Evolutionary conservation across 2,329 filamentous ascomycete species (phyloP), one percentile per base, ranked within the genome.

Genomic region (Aspergillus japonicus): DNA sequence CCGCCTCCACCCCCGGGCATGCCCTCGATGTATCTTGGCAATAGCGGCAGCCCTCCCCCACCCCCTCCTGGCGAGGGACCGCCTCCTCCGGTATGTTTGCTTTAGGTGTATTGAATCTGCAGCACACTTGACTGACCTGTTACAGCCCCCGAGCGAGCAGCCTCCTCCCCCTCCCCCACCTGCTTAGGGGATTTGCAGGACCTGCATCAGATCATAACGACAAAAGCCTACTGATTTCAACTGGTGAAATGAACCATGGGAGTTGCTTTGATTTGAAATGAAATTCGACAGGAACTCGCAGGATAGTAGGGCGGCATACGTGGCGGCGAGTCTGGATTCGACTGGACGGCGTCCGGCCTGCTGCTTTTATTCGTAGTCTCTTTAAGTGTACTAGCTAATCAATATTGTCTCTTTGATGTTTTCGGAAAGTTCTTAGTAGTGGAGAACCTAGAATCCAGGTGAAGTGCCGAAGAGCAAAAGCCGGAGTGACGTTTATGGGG

Each of bases 101-200:
- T 26, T 47, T 5, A 44, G 31, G 29, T 23, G 23, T 23, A 23
- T 23, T 23, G 23, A 23, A 23, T 23, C 23, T 14, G 51, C 44
- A 8, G 16, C 23, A 39, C 42, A 51, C 58, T 68, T 71, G 66
- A 72, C 56, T 47, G 54, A n/a, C n/a, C 16, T 16, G 48, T 47
- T 60, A 53, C 60, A 77, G 65, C 78, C 78, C 47, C 80, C 81
- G 16, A 83, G 83, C 66, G 83, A 86, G 60, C 80, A 82, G 62
- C 84, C 84, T 63, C 87, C 87, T 23, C 87, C 89, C 24, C 87
- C 86, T 42, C 84, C 84, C 56, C 86, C 86, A 47, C 73, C 76
- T n/a, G 70, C 71, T 54, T 77, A 64, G 69, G 53, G 33, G 53
- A 39, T 8, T 33, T 23, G 44, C 26, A 29, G 26, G 3, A 8